Percentiles rank a stretch among this genome's conserved stretches.
Evolutionary conservation across 805 yeast genomes (phyloP).

Genomic region (Starmerella vitae): DNA sequence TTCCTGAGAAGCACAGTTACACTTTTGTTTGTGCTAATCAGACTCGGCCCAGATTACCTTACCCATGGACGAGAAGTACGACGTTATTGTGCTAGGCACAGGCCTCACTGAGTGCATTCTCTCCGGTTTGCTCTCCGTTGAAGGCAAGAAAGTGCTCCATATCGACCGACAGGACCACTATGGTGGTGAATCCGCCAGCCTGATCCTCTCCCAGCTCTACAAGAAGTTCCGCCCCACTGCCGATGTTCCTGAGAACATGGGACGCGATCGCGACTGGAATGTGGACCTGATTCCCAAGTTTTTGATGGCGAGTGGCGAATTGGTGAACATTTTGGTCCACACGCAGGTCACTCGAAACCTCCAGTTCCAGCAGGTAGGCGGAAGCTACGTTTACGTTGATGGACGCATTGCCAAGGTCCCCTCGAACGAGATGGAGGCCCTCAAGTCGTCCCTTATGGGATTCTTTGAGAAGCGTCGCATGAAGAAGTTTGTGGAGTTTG

Average conservation of each 20-base stretch:
- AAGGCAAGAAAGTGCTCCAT: conserved; percentile 93
- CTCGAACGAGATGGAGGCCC: conserved; percentile 79
- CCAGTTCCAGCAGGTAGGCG: conserved; percentile 93
- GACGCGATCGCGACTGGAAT: conserved; percentile 95
- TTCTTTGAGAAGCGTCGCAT: conserved; percentile 90
- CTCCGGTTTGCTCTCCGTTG: conserved; percentile 89
- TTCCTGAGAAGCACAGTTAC: too few relatives aligned
- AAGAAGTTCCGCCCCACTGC: conserved; percentile 68
- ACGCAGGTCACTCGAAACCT: conserved; percentile 92
- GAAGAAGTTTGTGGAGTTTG: conserved; percentile 81
- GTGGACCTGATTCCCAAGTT: conserved; percentile 94
- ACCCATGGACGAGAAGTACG: conserved; percentile 95
- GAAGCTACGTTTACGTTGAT: conserved; percentile 80
- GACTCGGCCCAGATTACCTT: too few relatives aligned
- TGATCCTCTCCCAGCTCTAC: conserved; percentile 40
- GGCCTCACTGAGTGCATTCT: conserved; percentile 96
- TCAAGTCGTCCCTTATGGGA: conserved; percentile 85
- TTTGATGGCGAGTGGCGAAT: conserved; percentile 93
- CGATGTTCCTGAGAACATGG: conserved; percentile 44
- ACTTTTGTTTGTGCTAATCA: too few relatives aligned
- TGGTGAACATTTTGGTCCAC: conserved; percentile 87
- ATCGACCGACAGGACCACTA: conserved; percentile 93
- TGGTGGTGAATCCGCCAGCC: conserved; percentile 45
- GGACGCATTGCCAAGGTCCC: conserved; percentile 94
- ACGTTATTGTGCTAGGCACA: conserved; percentile 84